A percentile compares a stretch with the other conserved stretches of the same genome.
Conservation (phyloP, 768 basidiomycete species). For the Lentinus tigrinus region DNA sequence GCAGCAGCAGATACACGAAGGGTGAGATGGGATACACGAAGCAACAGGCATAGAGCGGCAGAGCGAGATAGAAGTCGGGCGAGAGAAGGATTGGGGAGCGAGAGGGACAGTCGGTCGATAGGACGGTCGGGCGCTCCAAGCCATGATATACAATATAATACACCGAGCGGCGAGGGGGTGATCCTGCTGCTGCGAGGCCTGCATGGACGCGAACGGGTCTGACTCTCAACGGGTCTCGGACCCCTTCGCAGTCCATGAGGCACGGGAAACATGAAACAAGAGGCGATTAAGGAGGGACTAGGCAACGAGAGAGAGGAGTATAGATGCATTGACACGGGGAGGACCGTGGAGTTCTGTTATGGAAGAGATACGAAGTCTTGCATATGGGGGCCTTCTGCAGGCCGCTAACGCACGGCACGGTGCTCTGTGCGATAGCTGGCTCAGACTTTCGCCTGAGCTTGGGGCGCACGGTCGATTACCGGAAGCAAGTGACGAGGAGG, state of each 20-base stretch:
- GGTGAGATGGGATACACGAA: conserved; percentile 8
- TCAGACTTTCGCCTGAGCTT: conserved; percentile 3
- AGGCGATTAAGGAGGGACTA: background rate
- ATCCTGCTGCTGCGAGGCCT: no score
- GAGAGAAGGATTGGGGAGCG: background rate
- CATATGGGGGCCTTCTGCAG: background rate
- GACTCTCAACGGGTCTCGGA: no score
- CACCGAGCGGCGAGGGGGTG: background rate
- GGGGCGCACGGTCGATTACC: conserved; percentile 5
- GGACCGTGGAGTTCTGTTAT: background rate
- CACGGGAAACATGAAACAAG: background rate
- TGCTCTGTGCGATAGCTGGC: background rate
- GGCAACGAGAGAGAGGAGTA: background rate
- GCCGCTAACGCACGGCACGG: background rate
- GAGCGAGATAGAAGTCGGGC: background rate
- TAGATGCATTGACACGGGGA: background rate
- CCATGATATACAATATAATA: background rate
- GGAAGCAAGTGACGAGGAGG: conserved; percentile 48
- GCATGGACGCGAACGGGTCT: no score
- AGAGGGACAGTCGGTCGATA: no score
- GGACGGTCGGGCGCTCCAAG: no score
- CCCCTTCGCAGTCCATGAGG: no score
- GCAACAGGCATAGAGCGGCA: background rate
- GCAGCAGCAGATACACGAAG: background rate
- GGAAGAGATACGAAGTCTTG: background rate